These are phyloP conservation scores for Colletotrichum tamarilloi DNA, from an alignment of 2,329 filamentous ascomycete genomes.

Conservation along the genomic window DNA sequence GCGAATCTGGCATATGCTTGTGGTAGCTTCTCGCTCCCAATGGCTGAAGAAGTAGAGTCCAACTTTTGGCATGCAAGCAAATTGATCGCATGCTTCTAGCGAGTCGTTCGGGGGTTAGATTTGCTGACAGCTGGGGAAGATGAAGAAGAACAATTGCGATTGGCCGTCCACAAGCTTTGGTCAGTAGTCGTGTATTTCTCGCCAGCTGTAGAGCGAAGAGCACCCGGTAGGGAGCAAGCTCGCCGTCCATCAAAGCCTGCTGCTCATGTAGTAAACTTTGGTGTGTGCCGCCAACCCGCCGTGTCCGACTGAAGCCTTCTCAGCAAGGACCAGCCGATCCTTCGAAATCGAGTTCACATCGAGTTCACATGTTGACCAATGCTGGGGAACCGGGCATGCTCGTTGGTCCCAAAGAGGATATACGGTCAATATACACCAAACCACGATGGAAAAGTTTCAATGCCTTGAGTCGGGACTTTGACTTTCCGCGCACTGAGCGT, in stretches of 20 bases:
- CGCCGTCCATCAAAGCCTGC: background rate
- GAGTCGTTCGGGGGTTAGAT: background rate
- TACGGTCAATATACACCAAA: conserved; percentile 2
- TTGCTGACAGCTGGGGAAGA: background rate
- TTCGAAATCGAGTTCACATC: background rate
- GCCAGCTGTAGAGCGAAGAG: background rate
- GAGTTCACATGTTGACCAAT: conserved; percentile 13
- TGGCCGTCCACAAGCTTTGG: too few relatives aligned
- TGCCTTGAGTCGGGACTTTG: conserved; percentile 30
- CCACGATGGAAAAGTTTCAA: conserved; percentile 22
- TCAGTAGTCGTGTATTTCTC: background rate
- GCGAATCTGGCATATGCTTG: background rate
- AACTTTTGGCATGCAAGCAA: background rate
- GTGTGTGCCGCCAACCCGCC: background rate
- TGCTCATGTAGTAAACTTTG: background rate
- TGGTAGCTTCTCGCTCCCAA: background rate
- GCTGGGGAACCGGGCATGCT: background rate
- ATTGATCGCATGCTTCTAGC: background rate
- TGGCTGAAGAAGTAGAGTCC: background rate
- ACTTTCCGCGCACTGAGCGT: conserved; percentile 33
- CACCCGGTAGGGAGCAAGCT: background rate
- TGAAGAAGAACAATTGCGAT: background rate
- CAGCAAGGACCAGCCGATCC: background rate
- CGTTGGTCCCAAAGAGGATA: background rate
- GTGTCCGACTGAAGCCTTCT: background rate